A percentile compares a stretch with the other conserved stretches of the same genome.
These are phyloP conservation scores for Diaporthe helianthi DNA, from an alignment of 2,329 filamentous ascomycete genomes.

Conservation along the genomic window DNA sequence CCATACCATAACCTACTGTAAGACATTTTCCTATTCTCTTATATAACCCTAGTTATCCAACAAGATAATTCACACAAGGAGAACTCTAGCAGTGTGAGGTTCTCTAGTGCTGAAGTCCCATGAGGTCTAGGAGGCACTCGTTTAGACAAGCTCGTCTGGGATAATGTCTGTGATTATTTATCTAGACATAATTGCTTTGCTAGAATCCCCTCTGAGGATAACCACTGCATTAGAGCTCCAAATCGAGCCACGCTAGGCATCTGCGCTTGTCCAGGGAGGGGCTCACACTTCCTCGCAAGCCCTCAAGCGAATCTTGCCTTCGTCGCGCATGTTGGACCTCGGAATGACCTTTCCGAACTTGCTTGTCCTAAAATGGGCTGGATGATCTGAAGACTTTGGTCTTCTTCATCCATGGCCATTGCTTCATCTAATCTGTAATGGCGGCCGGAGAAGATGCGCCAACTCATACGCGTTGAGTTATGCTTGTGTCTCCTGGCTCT, in stretches of 20 bases:
- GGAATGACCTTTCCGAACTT: not conserved
- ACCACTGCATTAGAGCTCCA: no score
- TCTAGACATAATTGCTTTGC: not conserved
- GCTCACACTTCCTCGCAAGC: not conserved
- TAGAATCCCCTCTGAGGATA: not conserved
- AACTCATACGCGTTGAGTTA: not conserved
- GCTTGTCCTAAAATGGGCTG: not conserved
- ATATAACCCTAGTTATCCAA: no score
- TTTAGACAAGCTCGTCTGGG: not conserved
- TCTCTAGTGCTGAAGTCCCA: no score
- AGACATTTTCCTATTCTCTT: no score
- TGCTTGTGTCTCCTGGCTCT: no score
- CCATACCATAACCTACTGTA: no score
- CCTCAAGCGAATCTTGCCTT: not conserved
- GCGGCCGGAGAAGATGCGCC: not conserved
- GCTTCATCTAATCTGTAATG: not conserved
- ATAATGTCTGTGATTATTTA: not conserved
- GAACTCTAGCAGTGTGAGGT: no score
- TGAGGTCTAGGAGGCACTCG: not conserved
- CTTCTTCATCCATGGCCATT: not conserved
- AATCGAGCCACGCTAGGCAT: not conserved
- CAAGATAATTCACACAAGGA: no score
- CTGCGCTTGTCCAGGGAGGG: not conserved
- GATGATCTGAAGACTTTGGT: no score
- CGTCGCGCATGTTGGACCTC: not conserved